These are phyloP conservation scores for Pythium oligandrum DNA, from an alignment of 352 stramenopile genomes.

Conservation along the genomic window DNA sequence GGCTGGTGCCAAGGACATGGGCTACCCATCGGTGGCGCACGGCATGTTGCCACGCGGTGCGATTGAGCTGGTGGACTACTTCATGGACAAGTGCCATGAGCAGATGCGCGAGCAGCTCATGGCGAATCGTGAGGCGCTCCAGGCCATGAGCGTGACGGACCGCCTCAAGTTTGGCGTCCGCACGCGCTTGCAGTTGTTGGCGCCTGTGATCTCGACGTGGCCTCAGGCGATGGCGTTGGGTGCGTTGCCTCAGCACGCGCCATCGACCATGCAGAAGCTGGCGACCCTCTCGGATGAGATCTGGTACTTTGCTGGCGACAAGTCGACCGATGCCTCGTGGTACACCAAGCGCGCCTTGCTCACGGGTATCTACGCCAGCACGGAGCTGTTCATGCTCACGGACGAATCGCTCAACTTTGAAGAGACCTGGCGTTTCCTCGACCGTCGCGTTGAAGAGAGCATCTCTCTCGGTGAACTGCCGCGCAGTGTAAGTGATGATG, in stretches of 20 bases:
- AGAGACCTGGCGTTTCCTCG: constrained; percentile 80
- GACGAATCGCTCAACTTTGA: constrained; percentile 67
- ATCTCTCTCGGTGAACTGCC: constrained; percentile 74
- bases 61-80: constrained; percentile 81
- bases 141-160: constrained; percentile 68
- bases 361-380: constrained; percentile 74
- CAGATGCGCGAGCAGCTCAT: constrained; percentile 59
- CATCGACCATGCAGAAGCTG: constrained; percentile 66
- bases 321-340: constrained; percentile 79
- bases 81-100: constrained; percentile 73
- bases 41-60: constrained; percentile 75
- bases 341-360: constrained; percentile 84
- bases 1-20: constrained; percentile 56
- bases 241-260: constrained; percentile 68
- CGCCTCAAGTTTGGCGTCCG: constrained; percentile 79
- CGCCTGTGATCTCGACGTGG: constrained; percentile 56
- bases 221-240: constrained; percentile 78
- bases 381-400: constrained; percentile 83
- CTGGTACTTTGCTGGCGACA: constrained; percentile 85
- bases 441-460: constrained; percentile 79
- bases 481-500: constrained; percentile 55
- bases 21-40: constrained; percentile 76
- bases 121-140: constrained; percentile 49
- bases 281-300: constrained; percentile 75
- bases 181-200: constrained; percentile 58